Evolutionary conservation across 208 protist genomes (phyloP), one percentile per base, ranked within the genome.

Genomic region (Leishmania amazonensis): DNA sequence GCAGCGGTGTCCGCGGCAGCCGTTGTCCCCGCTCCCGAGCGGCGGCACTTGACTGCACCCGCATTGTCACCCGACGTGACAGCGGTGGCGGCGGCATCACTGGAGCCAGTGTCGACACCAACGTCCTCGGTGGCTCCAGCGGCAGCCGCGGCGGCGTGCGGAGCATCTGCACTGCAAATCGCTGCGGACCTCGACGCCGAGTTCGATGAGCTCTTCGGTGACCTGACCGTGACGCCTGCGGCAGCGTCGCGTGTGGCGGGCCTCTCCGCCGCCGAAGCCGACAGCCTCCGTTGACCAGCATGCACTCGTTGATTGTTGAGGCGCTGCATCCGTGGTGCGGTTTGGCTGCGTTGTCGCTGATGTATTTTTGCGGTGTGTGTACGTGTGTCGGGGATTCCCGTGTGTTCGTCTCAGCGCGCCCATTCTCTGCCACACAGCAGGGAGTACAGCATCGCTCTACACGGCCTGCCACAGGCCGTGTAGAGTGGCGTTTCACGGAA

Each of bases 191-290:
- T 94, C 70, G 92, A 96, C 77, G 88, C 84, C 64, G 88, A 95
- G 86, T 94, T 96, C 62, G 89, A 95, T n/a, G 85, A 93, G 68
- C 81, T 96, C 3, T 95, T 96, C 80, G 91, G 93, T 21, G 78
- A 85, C 57, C 35, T 85, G 11, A 65, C 51, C 49, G 62, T 75
- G 31, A 58, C 28, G n/a, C 62, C 72, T 51, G 15, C 45, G 28
- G n/a, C 81, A 3, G 24, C 77, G n/a, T 73, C 62, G 31, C 68
- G 60, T 58, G 24, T 38, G 65, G 65, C 7, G 7, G 45, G 45
- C 75, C 19, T 57, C 80, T 58, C 58, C 65, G 19, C 74, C 54
- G 21, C 51, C 68, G 24, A 80, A 84, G 65, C 58, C 76, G 70
- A 53, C 81, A 3, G 42, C 76, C n/a, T 51, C 70, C 0, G 57